Evolutionary conservation across 1,139 yeast species (phyloP).

Genomic region (Geotrichum carabidarum): DNA sequence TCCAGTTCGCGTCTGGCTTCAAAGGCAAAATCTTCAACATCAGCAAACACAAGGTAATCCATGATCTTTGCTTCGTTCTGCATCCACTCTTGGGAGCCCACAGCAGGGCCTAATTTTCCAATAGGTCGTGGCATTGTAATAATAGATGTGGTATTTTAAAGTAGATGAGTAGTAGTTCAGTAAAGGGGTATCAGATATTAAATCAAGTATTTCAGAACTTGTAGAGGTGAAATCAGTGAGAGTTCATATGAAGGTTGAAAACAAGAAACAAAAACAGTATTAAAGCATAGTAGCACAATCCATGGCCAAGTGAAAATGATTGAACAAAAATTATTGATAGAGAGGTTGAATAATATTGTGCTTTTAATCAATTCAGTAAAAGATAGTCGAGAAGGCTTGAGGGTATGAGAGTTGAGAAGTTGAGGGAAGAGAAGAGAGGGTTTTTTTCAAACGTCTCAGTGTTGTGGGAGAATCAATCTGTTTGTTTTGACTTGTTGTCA

Average conservation of each 20-base stretch:
- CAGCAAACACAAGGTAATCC: constrained; percentile 33
- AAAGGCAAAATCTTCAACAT: constrained; percentile 40
- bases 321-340: no score
- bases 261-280: no score
- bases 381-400: no score
- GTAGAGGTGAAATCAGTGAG: background rate
- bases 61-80: constrained; percentile 39
- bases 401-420: no score
- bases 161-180: background rate
- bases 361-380: no score
- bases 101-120: constrained; percentile 14
- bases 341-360: no score
- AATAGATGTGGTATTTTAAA: background rate
- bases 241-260: no score
- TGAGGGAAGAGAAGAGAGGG: no score
- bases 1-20: constrained; percentile 40
- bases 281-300: no score
- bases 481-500: constrained; percentile 11
- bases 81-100: constrained; percentile 46
- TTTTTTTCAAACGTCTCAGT: no score
- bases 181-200: background rate
- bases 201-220: background rate
- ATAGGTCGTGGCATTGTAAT: constrained; percentile 8
- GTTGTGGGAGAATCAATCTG: background rate
- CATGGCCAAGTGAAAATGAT: no score